Evolutionary conservation across 805 yeast species (phyloP).

Genomic region (Kuraishia ogatae): DNA sequence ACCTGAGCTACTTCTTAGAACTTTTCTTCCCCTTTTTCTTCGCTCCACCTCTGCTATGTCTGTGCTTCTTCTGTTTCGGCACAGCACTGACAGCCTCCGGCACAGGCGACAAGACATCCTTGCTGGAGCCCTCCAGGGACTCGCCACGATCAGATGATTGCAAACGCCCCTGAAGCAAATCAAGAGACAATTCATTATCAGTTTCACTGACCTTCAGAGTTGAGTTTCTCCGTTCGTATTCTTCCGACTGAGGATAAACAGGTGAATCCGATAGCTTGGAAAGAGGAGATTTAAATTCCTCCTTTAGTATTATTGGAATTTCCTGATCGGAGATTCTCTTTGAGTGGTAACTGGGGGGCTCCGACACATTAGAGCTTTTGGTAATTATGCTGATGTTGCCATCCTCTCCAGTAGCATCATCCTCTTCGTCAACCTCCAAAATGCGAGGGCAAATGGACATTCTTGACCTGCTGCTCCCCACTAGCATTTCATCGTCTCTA

Average conservation of each 20-base stretch:
- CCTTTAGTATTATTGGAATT: not conserved
- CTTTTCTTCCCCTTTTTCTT: not conserved
- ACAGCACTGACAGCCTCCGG: not conserved
- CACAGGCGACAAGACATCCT: not conserved
- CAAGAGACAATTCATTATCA: not conserved
- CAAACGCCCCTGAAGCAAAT: not conserved
- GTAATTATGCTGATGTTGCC: not conserved
- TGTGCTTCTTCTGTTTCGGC: not conserved
- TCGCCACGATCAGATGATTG: not conserved
- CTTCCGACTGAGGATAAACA: not conserved
- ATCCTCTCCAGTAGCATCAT: not conserved
- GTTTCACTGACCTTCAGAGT: not conserved
- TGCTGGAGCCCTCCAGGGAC: not conserved
- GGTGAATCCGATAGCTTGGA: not conserved
- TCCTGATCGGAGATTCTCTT: not conserved
- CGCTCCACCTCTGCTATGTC: not conserved
- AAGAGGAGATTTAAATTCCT: not conserved
- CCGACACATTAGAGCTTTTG: constrained; percentile 13
- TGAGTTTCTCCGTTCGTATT: not conserved
- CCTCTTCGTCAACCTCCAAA: not conserved
- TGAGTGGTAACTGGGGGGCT: constrained; percentile 21
- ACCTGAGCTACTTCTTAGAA: not conserved
- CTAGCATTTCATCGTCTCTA: not conserved
- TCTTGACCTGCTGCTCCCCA: not conserved
- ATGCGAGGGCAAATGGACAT: not conserved